Percentiles rank a stretch among this genome's conserved stretches.
Evolutionary conservation across 345 rosid species (phyloP).

Genomic region (Populus ilicifolia): DNA sequence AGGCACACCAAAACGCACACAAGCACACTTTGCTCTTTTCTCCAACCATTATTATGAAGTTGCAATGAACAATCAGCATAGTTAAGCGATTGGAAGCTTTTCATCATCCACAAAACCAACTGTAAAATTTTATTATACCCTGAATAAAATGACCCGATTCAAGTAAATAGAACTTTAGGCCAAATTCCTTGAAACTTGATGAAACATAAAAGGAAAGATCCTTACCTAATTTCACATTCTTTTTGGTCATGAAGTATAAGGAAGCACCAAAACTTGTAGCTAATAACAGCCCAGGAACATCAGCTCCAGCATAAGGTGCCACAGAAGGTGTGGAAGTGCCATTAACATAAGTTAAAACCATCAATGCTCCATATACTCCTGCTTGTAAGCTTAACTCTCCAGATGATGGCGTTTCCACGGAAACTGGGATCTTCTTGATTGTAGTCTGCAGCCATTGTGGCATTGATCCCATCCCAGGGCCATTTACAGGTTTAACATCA

Average conservation of each 20-base stretch:
- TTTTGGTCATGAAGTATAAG: slow-evolving; percentile 79
- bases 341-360: slow-evolving; percentile 73
- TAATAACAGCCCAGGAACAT: slow-evolving; percentile 75
- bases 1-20: neutral
- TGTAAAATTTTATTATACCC: neutral
- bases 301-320: slow-evolving; percentile 60
- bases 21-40: neutral
- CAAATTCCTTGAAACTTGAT: neutral
- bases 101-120: neutral
- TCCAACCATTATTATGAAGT: neutral
- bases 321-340: slow-evolving; percentile 53
- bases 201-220: slow-evolving; percentile 1
- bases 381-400: slow-evolving; percentile 72
- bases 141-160: neutral
- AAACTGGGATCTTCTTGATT: slow-evolving; percentile 55
- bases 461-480: slow-evolving; percentile 47
- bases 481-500: slow-evolving; percentile 65
- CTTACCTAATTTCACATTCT: slow-evolving; percentile 79
- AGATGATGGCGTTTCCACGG: slow-evolving; percentile 69
- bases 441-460: slow-evolving; percentile 72
- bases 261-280: slow-evolving; percentile 91
- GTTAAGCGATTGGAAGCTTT: neutral
- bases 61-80: neutral
- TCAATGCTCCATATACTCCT: slow-evolving; percentile 87
- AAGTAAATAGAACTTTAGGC: neutral